A percentile compares a stretch with the other conserved stretches of the same genome.
Evolutionary conservation across 352 stramenopile genomes (phyloP).

Genomic region (Globisporangium paddicum): DNA sequence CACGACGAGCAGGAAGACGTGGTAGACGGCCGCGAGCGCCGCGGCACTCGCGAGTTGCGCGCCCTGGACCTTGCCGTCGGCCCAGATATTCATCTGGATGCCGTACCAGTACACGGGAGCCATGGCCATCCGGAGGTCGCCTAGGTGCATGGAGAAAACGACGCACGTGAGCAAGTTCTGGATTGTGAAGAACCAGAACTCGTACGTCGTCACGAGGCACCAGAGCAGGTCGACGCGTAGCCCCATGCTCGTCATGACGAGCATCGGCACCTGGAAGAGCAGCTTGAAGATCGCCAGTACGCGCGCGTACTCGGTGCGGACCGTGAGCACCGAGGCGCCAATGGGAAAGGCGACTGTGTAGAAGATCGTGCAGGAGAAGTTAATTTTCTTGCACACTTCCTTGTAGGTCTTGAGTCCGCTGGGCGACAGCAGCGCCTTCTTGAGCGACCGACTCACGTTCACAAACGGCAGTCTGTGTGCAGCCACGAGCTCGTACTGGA

Average conservation of each 20-base stretch:
- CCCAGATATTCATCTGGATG: constrained; percentile 22
- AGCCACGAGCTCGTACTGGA: constrained; percentile 5
- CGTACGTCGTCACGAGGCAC: constrained; percentile 22
- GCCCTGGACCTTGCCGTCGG: constrained; percentile 20
- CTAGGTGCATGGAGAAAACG: constrained; percentile 16
- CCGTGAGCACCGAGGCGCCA: constrained; percentile 1
- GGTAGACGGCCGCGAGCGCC: neutral
- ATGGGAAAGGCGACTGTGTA: constrained; percentile 10
- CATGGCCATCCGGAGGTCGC: constrained; percentile 16
- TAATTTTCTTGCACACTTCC: neutral
- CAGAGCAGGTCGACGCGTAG: constrained; percentile 1
- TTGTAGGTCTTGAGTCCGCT: neutral
- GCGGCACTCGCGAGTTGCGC: constrained; percentile 1
- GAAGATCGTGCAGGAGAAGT: constrained; percentile 1
- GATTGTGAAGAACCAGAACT: constrained; percentile 35
- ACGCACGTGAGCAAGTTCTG: constrained; percentile 12
- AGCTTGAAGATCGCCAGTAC: constrained; percentile 8
- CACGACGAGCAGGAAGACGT: constrained; percentile 6
- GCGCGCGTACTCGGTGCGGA: neutral
- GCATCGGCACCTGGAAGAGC: constrained; percentile 9
- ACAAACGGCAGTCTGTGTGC: constrained; percentile 12
- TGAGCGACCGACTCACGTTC: constrained; percentile 16
- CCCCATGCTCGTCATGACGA: neutral
- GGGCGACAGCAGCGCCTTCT: constrained; percentile 8
- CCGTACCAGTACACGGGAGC: constrained; percentile 13